Conservation (phyloP, 2,329 filamentous ascomycete species). For the Ophiostoma ulmi region DNA sequence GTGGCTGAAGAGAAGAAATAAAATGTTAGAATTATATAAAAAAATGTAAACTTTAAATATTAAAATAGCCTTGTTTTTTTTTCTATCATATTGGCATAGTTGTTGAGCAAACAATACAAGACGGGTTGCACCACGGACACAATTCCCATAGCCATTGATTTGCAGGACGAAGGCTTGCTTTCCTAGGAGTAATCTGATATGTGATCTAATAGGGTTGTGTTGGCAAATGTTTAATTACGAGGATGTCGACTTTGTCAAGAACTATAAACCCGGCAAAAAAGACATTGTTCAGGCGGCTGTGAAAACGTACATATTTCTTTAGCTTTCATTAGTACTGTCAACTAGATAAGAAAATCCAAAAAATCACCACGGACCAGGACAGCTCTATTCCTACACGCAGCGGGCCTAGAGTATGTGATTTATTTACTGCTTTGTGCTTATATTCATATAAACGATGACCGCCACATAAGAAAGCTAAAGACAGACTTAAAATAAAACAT, state of each 20-base stretch:
- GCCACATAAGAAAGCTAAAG: neutral
- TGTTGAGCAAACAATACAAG: neutral
- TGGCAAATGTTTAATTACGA: neutral
- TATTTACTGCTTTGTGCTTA: too few relatives aligned
- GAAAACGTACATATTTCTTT: too few relatives aligned
- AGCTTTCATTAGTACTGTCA: too few relatives aligned
- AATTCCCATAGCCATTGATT: neutral
- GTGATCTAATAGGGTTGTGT: neutral
- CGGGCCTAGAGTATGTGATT: too few relatives aligned
- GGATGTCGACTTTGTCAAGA: neutral
- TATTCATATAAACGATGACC: too few relatives aligned
- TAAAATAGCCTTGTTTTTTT: neutral
- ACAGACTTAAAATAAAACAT: neutral
- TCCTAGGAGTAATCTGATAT: neutral
- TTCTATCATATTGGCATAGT: neutral
- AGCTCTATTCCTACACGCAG: too few relatives aligned
- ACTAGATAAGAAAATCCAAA: too few relatives aligned
- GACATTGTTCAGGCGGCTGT: neutral
- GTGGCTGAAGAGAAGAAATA: neutral
- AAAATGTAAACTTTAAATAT: neutral
- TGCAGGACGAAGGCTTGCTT: neutral
- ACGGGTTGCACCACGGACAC: neutral
- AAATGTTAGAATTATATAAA: neutral
- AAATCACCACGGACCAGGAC: too few relatives aligned
- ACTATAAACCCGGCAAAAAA: neutral